Evolutionary conservation across 2,329 filamentous ascomycete genomes (phyloP), one percentile per base, ranked within the genome.

Genomic region (Xylariomycetidae sp.): DNA sequence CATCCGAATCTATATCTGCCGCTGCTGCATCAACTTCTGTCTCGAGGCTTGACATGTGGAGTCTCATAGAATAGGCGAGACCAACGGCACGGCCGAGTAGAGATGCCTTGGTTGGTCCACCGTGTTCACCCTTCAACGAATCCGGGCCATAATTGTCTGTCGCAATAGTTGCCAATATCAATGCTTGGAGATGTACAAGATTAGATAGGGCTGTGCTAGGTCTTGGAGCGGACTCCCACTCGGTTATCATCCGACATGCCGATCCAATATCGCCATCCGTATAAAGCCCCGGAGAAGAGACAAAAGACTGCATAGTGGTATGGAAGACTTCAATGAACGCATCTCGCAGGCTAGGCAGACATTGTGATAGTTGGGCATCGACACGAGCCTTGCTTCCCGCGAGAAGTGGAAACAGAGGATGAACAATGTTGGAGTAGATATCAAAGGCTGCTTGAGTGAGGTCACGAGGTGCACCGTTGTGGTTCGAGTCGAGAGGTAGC

Each of bases 361-460:
- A 80, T 28, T 72, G 69, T 3, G 64, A 63, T 14, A 87, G 57
- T 14, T 77, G 65, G 7, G 66, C 64, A 36, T 75, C 70, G 8
- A 84, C 56, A n/a, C 68, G 67, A 11, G 61, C 57, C 47, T 74
- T 79, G 34, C 62, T 75, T 33, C 67, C 66, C 2, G 81, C 72
- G 10, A 88, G 63, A 27, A 88, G 65, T 0, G 82, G 82, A 37
- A 85, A 80, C 4, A 74, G 74, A 11, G 77, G 76, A 46, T 87
- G 82, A 14, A 87, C 74, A 11, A 73, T 62, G 4, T 67, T 66
- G 33, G 84, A 70, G 45, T 86, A 87, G 42, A 64, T 64, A 29
- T 66, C 59, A 31, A 72, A 68, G 4, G 62, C 59, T 16, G 54
- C 57, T 17, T 72, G 69, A 13, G 72, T 64, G 11, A 70, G 45